Base-by-base conservation (phyloP, 148 eudicot genomes). In the Salicornia ramosissima region DNA sequence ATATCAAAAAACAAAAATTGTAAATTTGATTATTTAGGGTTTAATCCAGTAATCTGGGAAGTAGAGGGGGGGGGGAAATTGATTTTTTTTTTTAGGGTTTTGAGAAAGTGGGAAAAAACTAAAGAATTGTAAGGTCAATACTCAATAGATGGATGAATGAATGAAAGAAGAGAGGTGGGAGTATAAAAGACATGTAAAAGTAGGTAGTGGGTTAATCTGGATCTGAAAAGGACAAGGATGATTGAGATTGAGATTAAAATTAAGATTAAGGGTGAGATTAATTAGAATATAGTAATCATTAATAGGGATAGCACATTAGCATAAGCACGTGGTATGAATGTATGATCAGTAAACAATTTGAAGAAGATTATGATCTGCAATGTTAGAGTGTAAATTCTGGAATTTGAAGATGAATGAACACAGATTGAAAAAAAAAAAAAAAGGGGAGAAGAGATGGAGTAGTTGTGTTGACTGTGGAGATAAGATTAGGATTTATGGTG, bases 171-270 rank as follows among this genome's bases (percentile, higher is more conserved):
- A 18, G 30, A 67, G 43, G 24, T 34, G 12, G 64, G 12, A 34
- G 22, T 21, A 31, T 10, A 36, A 45, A n/a, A 55, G 59, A 55
- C 33, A 55, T 25, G 0, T 15, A 15, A 39, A 50, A 49, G 63
- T 70, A 24, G 79, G 75, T 57, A 71, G 63, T 61, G 68, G 34
- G 21, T 4, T 47, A 74, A 71, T 25, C 11, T 64, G 74, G 79
- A 76, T 76, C 79, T 71, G 75, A n/a, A 64, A 34, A 39, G 25
- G 56, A 73, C 55, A 64, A 26, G 26, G 40, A 12, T 40, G 47
- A 65, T 36, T 67, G 26, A 57, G n/a, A n/a, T n/a, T n/a, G n/a
- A n/a, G n/a, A n/a, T n/a, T n/a, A n/a, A n/a, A n/a, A n/a, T n/a
- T n/a, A n/a, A n/a, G n/a, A n/a, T n/a, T n/a, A n/a, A n/a, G n/a